Evolutionary conservation across 345 rosid species (phyloP), one percentile per base, ranked within the genome.

Genomic region (Raphanus raphanistrum): DNA sequence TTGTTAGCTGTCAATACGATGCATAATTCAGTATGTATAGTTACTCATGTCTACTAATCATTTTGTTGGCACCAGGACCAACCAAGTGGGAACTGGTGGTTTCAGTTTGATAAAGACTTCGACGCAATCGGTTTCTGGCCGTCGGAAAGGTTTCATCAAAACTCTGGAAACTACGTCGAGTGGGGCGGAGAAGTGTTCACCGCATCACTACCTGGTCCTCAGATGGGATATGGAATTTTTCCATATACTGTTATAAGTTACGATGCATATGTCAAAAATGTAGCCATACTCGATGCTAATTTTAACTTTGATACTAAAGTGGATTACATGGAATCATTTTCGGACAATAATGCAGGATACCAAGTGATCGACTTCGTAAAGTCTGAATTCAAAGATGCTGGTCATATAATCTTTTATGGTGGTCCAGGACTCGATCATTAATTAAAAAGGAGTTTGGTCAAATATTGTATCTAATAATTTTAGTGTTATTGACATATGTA

Each of bases 131-230:
- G 75, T 26, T 70, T 70, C 38, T 76, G 80, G 80, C 80, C 70
- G 10, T n/a, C 65, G 9, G 2, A n/a, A 2, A 3, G 1, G 8
- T 76, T 76, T 70, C 5, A 1, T 0, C 33, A 62, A 63, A 8
- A 25, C 41, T 62, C 1, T 62, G 75, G 70, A 32, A 63, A 33
- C 36, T 5, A 0, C 2, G 65, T 70, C 1, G 70, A 62, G 26
- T 76, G 80, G 80, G 80, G 75, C 27, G 75, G 80, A 70, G 75
- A 70, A 76, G 80, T 70, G 15, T 70, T 28, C 33, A 70, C 43
- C 2, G 70, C 55, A 70, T 32, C 41, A 7, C 15, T 15, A 2
- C 75, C 64, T 0, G 25, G 80, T 76, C 80, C 80, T 62, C 5
- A 68, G 33, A 69, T 76, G 80, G 75, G 75, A 28, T 68, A 35